Evolutionary conservation across 192 early-diverging fungal species (phyloP).

Genomic region (Coemansia umbellata): DNA sequence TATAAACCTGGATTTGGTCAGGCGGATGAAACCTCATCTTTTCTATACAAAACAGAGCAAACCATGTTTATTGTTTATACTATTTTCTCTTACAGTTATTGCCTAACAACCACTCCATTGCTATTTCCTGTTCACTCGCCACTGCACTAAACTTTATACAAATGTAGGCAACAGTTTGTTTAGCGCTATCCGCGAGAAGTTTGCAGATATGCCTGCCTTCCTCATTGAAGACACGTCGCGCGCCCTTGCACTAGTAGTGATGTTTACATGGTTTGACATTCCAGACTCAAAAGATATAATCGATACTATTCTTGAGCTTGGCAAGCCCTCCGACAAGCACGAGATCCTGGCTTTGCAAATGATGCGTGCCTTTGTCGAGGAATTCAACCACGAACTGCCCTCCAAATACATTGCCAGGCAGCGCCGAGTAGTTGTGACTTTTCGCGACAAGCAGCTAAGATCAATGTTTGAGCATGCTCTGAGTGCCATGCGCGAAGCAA

Average conservation of each 20-base stretch:
- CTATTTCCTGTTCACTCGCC: neutral
- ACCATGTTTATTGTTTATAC: neutral
- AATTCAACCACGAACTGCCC: constrained; percentile 66
- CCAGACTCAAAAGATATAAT: constrained; percentile 31
- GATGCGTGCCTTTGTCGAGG: constrained; percentile 62
- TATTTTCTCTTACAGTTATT: neutral
- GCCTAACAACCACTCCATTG: neutral
- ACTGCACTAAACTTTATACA: too few relatives aligned
- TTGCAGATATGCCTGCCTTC: constrained; percentile 31
- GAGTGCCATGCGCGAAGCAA: constrained; percentile 27
- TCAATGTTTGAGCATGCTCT: constrained; percentile 54
- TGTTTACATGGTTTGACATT: constrained; percentile 52
- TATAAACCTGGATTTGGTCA: too few relatives aligned
- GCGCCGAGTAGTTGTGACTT: constrained; percentile 61
- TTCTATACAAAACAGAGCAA: too few relatives aligned
- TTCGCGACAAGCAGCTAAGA: constrained; percentile 59
- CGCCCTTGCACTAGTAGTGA: constrained; percentile 48
- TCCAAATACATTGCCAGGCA: constrained; percentile 61
- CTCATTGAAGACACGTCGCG: constrained; percentile 44
- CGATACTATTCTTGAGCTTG: constrained; percentile 37
- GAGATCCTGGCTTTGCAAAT: constrained; percentile 65
- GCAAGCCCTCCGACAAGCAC: constrained; percentile 34
- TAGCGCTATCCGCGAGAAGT: constrained; percentile 27
- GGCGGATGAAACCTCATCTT: too few relatives aligned
- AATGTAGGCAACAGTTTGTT: constrained; percentile 40